Evolutionary conservation across 129 eudicot genomes (phyloP), one percentile per base, ranked within the genome.

Genomic region (Flaveria ramosissima): DNA sequence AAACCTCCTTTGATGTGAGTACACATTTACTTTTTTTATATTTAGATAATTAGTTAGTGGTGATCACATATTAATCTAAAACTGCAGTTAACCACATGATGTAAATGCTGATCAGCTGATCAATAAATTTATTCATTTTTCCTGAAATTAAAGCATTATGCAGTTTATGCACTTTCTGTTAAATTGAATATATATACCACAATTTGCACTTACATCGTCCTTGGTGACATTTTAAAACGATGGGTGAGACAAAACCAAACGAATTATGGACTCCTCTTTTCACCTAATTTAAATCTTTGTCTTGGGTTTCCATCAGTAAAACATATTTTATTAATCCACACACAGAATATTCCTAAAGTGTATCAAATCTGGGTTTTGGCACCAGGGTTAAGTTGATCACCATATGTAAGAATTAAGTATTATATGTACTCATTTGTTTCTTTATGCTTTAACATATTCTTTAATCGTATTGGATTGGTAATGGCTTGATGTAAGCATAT

Each of bases 271-370:
- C 1, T 36, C 45, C 83, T 64, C 73, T 79, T 79, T 79, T 79
- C 52, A 79, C 83, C 83, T 79, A 79, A 79, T 72, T 72, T 78
- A 48, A 32, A 50, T 71, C 66, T 61, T 47, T 21, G 39, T 69
- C 61, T 57, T 57, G 26, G 72, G 72, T 59, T 60, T 57, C 53
- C 61, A 43, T 55, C 62, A 70, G 46, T 57, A n/a, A 39, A 19
- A 7, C 36, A 9, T 63, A 71, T 71, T 62, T 30, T 78, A 59
- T 30, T 72, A 39, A 79, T 50, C 59, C 12, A 45, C 68, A 72
- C 73, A 50, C 56, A 61, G 73, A 79, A 79, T 79, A 72, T 79
- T 59, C 83, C 51, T 63, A 79, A 50, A 72, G 78, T 72, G 78
- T 24, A 72, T 79, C 77, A 61, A 72, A 64, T 63, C 66, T 60